Base-by-base conservation (phyloP, 2,329 filamentous ascomycete genomes). In the Aspergillus terreus region DNA sequence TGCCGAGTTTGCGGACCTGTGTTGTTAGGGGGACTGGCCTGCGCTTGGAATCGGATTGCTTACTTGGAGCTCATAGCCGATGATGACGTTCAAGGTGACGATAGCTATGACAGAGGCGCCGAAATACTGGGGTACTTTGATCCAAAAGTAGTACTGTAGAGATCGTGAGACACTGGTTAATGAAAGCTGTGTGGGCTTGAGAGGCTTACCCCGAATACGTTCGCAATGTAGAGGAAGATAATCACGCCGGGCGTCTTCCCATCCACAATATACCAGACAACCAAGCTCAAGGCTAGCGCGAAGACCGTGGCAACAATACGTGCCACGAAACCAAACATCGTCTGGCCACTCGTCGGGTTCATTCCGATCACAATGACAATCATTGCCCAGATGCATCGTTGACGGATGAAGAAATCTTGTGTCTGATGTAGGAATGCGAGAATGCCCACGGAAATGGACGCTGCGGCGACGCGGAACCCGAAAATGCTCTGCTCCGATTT, bases 381-480 rank as follows among this genome's bases (percentile, higher is more conserved):
- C 77, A 90, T 81, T 1, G 86, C 84, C 87, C 87, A 91, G 10
- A 90, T 82, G 2, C 88, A 72, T 44, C 87, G 75, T 60, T 91
- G 83, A 42, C 82, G 72, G 10, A 82, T 76, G 65, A 88, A 91
- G 63, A 89, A 90, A 0, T 64, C 61, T 56, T 88, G 81, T 0
- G 85, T 86, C 19, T 78, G 67, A 32, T 78, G 73, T 3, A 91
- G 71, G 63, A 81, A 90, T 0, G 81, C 85, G 1, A 88, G 66
- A 46, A 91, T 83, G 0, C 80, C 86, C 15, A 90, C 74, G 2
- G 80, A 84, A 74, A 91, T 83, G 1, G 86, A 88, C 1, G 87
- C 88, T 51, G 82, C 83, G 0, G 85, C 85, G 30, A 82, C 84
- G 6, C 88, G 80, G 57, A 90, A 82, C 0, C 86, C 87, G 63